phyloP scores from a whole-genome alignment of 2,329 filamentous ascomycete genomes.

The Coniochaeta sp. region DNA sequence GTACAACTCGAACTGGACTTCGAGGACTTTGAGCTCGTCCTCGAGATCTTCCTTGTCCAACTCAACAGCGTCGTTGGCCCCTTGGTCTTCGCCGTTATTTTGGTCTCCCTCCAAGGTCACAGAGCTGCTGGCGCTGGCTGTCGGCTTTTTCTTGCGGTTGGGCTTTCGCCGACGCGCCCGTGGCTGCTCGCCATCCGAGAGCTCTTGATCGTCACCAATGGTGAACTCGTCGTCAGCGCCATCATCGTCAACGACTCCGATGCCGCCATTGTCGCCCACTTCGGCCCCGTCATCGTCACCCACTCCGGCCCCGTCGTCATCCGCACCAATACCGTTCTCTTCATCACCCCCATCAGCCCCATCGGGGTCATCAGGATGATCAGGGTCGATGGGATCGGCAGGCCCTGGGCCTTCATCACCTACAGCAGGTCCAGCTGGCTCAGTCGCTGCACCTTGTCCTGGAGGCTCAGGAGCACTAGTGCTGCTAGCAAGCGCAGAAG shows the following conservation, averaged over 20 bases:
- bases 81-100: too few relatives aligned
- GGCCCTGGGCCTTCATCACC: too few relatives aligned
- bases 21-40: neutral
- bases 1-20: neutral
- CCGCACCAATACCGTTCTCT: neutral
- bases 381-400: too few relatives aligned
- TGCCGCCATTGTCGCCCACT: neutral
- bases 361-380: too few relatives aligned
- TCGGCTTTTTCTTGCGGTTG: too few relatives aligned
- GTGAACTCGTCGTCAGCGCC: neutral
- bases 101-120: neutral
- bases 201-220: neutral
- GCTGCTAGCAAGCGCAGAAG: neutral
- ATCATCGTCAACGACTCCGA: neutral
- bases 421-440: neutral
- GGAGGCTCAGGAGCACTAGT: neutral
- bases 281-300: neutral
- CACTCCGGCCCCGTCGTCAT: neutral
- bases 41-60: neutral
- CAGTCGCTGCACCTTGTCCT: neutral
- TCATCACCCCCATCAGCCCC: neutral
- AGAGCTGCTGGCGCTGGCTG: too few relatives aligned
- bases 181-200: neutral
- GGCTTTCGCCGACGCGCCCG: neutral
- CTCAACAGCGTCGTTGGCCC: too few relatives aligned